Conservation (phyloP, 1,284 basidiomycete genomes). For the Ustilago loliicola region DNA sequence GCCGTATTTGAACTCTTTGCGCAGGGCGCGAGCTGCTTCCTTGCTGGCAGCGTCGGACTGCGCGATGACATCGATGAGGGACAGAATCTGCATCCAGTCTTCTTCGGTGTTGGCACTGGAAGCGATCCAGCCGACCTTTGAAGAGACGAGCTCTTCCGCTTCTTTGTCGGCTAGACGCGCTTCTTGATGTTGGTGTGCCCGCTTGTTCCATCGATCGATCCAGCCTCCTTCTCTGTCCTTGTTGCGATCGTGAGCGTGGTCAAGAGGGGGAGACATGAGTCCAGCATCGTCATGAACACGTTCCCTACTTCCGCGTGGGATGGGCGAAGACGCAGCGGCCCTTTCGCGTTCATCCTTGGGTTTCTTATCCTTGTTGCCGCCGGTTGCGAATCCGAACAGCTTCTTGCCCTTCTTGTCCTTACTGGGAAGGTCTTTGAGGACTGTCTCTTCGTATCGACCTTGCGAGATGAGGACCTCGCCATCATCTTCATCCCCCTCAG, state of each 20-base stretch:
- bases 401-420: slow-evolving; percentile 53
- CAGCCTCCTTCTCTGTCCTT: slow-evolving; percentile 41
- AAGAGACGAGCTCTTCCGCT: slow-evolving; percentile 29
- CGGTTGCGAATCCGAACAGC: slow-evolving; percentile 39
- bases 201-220: slow-evolving; percentile 47
- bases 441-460: slow-evolving; percentile 41
- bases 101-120: slow-evolving; percentile 27
- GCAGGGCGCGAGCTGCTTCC: slow-evolving; percentile 60
- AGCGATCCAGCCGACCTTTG: slow-evolving; percentile 49
- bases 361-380: slow-evolving; percentile 40
- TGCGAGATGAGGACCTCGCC: slow-evolving; percentile 49
- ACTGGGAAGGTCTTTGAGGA: slow-evolving; percentile 11
- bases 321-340: slow-evolving; percentile 12
- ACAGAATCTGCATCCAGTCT: slow-evolving; percentile 55
- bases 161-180: slow-evolving; percentile 38
- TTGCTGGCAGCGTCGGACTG: slow-evolving; percentile 60
- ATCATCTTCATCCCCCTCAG: slow-evolving; percentile 19
- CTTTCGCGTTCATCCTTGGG: slow-evolving; percentile 27
- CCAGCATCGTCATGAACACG: slow-evolving; percentile 17
- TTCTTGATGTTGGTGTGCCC: slow-evolving; percentile 27
- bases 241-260: slow-evolving; percentile 4
- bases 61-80: slow-evolving; percentile 43
- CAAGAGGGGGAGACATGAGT: slow-evolving; percentile 17
- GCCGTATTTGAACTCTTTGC: slow-evolving; percentile 65
- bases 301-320: slow-evolving; percentile 15